Evolutionary conservation across 1,139 yeast species (phyloP).

Genomic region (Nakaseomyces glabratus): DNA sequence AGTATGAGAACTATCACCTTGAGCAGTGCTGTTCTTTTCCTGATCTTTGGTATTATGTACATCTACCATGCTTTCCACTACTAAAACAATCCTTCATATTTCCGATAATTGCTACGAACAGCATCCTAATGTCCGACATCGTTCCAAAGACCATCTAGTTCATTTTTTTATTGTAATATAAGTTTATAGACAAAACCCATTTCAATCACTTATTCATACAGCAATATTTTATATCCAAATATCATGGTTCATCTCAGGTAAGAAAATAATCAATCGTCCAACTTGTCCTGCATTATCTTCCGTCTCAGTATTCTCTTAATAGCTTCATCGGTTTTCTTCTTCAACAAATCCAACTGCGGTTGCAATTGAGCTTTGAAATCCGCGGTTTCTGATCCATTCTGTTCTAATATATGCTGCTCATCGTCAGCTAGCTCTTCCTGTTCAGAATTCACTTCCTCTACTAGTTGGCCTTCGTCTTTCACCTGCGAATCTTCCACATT

Average conservation of each 20-base stretch:
- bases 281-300: conserved; percentile 22
- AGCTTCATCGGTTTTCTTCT: conserved; percentile 35
- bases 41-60: conserved; percentile 73
- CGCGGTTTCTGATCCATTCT: conserved; percentile 29
- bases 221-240: not conserved
- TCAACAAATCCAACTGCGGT: conserved; percentile 33
- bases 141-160: not conserved
- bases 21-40: conserved; percentile 82
- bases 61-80: conserved; percentile 48
- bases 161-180: conserved; percentile 1
- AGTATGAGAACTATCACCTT: conserved; percentile 87
- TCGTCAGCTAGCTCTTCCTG: not conserved
- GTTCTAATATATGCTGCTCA: conserved; percentile 6
- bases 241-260: not conserved
- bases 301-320: conserved; percentile 36
- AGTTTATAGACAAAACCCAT: conserved; percentile 3
- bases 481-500: not conserved
- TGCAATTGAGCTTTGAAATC: conserved; percentile 37
- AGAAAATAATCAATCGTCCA: conserved; percentile 2
- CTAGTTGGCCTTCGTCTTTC: no score
- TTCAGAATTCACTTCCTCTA: not conserved
- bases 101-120: not conserved
- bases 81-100: not conserved
- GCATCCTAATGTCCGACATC: not conserved
- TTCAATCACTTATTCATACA: no score